Evolutionary conservation across 2,329 filamentous ascomycete genomes (phyloP).

Genomic region (Neodidymelliopsis sp.): DNA sequence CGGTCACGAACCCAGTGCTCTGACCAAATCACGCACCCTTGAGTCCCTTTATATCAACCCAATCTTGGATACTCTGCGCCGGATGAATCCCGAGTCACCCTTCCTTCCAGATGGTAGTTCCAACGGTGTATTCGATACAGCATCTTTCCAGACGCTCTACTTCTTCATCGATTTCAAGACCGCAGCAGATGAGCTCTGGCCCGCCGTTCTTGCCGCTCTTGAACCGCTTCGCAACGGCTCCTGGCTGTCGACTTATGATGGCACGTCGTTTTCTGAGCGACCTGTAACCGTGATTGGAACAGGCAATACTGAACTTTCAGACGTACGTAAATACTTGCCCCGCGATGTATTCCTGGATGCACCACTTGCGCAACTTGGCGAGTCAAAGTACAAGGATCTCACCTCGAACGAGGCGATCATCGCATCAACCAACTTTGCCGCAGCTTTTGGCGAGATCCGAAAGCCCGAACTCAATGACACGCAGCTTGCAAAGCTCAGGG

Average conservation of each 20-base stretch:
- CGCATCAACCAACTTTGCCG: slow-evolving; percentile 60
- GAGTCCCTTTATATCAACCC: slow-evolving; percentile 66
- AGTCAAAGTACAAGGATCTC: slow-evolving; percentile 53
- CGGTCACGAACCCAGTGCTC: slow-evolving; percentile 62
- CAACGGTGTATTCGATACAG: slow-evolving; percentile 70
- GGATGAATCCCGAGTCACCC: slow-evolving; percentile 62
- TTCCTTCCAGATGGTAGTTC: slow-evolving; percentile 58
- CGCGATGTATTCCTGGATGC: slow-evolving; percentile 68
- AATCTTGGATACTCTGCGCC: slow-evolving; percentile 62
- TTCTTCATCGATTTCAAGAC: slow-evolving; percentile 72
- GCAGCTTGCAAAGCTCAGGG: slow-evolving; percentile 60
- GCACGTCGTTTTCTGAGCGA: slow-evolving; percentile 54
- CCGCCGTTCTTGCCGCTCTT: slow-evolving; percentile 63
- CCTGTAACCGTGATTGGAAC: slow-evolving; percentile 70
- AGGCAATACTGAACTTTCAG: slow-evolving; percentile 55
- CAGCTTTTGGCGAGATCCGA: slow-evolving; percentile 51
- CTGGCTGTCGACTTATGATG: slow-evolving; percentile 63
- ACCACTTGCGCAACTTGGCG: slow-evolving; percentile 56
- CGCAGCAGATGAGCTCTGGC: slow-evolving; percentile 62
- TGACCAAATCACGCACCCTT: slow-evolving; percentile 62
- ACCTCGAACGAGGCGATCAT: slow-evolving; percentile 60
- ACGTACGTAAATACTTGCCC: slow-evolving; percentile 51
- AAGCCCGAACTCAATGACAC: slow-evolving; percentile 51
- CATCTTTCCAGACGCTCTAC: slow-evolving; percentile 65
- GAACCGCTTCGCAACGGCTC: slow-evolving; percentile 62